Base-by-base conservation (phyloP, 306 rosid species). In the Trifolium repens region DNA sequence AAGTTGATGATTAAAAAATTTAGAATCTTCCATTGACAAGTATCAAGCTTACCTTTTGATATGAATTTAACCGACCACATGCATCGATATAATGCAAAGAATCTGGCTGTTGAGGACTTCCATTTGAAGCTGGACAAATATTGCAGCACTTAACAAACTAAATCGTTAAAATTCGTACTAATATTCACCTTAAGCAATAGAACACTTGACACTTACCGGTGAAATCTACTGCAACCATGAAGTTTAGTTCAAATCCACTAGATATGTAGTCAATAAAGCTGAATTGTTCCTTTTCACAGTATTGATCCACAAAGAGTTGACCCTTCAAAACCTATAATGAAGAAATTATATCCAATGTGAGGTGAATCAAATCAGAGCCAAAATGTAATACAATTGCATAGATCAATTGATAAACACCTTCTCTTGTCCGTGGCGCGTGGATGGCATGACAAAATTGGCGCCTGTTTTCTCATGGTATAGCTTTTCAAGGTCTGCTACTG, bases 141-240 rank as follows among this genome's bases (percentile, higher is more conserved):
- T 72, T 57, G 72, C 47, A 80, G 63, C 78, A 34, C 8, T 79
- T 61, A 53, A 53, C 59, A 53, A 53, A 54, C 15, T 46, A 27
- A 49, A 8, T 24, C 57, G 57, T 73, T 16, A 37, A 59, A 57
- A 63, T 15, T 58, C 39, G 42, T 47, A 55, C 40, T 24, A 9
- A 69, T 57, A 22, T 62, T 34, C 58, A 66, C 49, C 49, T 50
- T 32, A 6, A 15, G 3, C 3, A 61, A 46, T 62, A 61, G 26
- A 57, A 42, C 17, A 65, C 57, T 26, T 11, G 53, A 13, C 52
- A 30, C 44, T 30, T 83, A 91, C 98, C 93, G 0, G 94, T 94
- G 86, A 94, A 91, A 76, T 94, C 98, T 24, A 94, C 85, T 5
- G 94, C 97, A 63, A 94, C 97, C 98, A 91, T 91, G 77, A 90